A percentile compares a stretch with the other conserved stretches of the same genome.
Conservation (phyloP, 2,329 filamentous ascomycete species). For the Aspergillus jensenii region DNA sequence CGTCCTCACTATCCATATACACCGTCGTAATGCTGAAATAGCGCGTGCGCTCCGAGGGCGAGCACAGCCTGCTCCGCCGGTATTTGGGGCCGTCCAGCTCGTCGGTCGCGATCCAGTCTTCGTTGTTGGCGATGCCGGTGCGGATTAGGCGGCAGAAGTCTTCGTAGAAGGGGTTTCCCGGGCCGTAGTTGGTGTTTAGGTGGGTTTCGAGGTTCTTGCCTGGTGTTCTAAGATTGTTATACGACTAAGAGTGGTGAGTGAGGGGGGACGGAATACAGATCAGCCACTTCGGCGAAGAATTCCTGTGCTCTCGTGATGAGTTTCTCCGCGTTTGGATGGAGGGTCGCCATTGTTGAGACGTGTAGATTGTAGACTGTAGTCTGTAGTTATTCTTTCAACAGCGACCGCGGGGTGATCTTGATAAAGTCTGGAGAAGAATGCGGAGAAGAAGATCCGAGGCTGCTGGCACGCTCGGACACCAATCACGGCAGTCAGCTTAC, state of each 20-base stretch:
- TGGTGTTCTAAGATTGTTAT: constrained; percentile 38
- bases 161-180: constrained; percentile 45
- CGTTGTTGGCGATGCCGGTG: constrained; percentile 35
- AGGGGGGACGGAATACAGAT: not conserved
- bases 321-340: constrained; percentile 9
- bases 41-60: constrained; percentile 48
- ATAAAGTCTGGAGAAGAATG: too few species aligned
- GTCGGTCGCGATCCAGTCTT: constrained; percentile 49
- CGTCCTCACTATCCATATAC: constrained; percentile 54
- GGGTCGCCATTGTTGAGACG: not conserved
- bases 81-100: constrained; percentile 50
- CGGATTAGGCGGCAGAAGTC: constrained; percentile 42
- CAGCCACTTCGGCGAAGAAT: constrained; percentile 8
- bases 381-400: too few species aligned
- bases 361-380: not conserved
- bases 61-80: constrained; percentile 47
- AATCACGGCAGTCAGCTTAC: not conserved
- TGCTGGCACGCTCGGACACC: too few species aligned
- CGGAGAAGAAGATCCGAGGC: not conserved
- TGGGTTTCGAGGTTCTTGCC: constrained; percentile 46
- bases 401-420: too few species aligned
- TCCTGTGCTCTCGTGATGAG: constrained; percentile 2
- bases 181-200: constrained; percentile 47
- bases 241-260: too few species aligned
- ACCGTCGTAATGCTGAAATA: constrained; percentile 60